These are phyloP conservation scores for Xylaria sp. DNA, from an alignment of 2,329 filamentous ascomycete genomes.

Conservation along the genomic window DNA sequence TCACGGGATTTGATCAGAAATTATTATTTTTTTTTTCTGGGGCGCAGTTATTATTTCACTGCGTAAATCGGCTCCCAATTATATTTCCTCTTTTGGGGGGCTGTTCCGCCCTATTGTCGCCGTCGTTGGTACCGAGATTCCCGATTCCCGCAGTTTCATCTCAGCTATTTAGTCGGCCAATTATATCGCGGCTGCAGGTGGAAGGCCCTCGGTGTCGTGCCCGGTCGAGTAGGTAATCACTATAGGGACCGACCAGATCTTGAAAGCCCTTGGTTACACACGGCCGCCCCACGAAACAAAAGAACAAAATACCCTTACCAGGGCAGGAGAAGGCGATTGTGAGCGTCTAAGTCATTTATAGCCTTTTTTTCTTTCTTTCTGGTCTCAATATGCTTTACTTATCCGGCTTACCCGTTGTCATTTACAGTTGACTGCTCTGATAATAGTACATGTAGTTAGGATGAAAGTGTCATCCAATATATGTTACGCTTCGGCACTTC, in stretches of 20 bases:
- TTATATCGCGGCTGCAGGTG: background rate
- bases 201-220: background rate
- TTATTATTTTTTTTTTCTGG: background rate
- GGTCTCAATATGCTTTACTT: background rate
- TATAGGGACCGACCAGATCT: constrained; percentile 1
- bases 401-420: background rate
- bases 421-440: background rate
- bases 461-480: background rate
- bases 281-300: constrained; percentile 11
- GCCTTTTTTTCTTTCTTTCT: background rate
- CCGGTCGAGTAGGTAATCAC: background rate
- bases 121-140: background rate
- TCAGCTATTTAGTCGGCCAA: background rate
- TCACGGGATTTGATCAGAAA: background rate
- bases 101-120: background rate
- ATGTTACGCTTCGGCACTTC: background rate
- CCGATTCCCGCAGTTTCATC: background rate
- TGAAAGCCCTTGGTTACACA: constrained; percentile 2
- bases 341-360: background rate
- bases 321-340: constrained; percentile 2
- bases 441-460: too few species aligned
- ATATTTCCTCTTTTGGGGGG: background rate
- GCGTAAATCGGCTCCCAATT: background rate
- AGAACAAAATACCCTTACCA: background rate
- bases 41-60: background rate